Evolutionary conservation across 75 land plant genomes (phyloP), one percentile per base, ranked within the genome.

Genomic region (Sequoiadendron giganteum): DNA sequence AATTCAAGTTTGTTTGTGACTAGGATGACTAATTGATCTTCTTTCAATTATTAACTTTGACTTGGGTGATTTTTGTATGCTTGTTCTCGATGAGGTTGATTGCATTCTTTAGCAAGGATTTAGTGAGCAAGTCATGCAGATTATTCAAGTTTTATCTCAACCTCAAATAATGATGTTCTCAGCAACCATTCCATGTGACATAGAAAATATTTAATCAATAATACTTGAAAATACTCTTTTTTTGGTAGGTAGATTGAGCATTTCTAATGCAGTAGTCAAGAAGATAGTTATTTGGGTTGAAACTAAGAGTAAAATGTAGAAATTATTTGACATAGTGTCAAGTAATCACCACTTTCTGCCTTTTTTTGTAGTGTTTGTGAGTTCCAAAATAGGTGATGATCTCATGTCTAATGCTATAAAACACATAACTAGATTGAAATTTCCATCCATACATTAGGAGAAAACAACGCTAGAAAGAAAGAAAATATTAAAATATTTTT

Each of bases 61-160:
- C n/a, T 87, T 97, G 15, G 89, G 89, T 76, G 95, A 95, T 52
- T 90, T 97, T 36, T 90, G 84, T 45, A 90, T 95, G 56, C 65
- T 97, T 85, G 99, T 94, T 36, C 75, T 97, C 39, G 99, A 97
- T 90, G 99, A 97, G 90, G 99, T 96, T 40, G 99, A 97, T 83
- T 93, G 95, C 87, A 95, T 97, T 95, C 94, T 97, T 97, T 36
- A 96, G 77, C 90, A 89, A 30, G 99, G 97, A 18, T 97, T 97
- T 70, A 89, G 93, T 36, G 96, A 97, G 52, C 96, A 97, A 81
- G 99, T 96, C 38, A 90, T 96, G 94, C 94, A 97, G 92, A 91
- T 96, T 32, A 88, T 93, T 68, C 91, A 88, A 47, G 96, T 95
- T 38, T 89, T 96, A 1, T 92, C 95, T 34, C 90, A 89, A 36